phyloP scores from a whole-genome alignment of 768 basidiomycete species.

The Tricholoma sp. region DNA sequence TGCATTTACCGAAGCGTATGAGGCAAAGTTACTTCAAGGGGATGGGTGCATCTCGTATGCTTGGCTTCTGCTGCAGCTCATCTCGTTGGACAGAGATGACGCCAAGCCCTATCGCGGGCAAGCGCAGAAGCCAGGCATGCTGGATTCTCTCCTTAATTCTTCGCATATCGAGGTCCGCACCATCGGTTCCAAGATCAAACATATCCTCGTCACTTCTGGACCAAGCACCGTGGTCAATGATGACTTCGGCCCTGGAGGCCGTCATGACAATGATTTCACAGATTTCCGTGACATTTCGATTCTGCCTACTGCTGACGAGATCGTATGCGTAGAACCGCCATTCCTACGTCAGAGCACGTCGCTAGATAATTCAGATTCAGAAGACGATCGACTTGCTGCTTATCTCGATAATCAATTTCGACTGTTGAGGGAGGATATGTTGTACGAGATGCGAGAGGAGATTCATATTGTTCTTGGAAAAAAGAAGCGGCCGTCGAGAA shows the following conservation, averaged over 20 bases:
- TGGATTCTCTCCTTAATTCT: slow-evolving; percentile 19
- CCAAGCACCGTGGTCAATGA: slow-evolving; percentile 4
- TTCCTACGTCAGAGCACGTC: slow-evolving; percentile 43
- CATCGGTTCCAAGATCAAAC: background rate
- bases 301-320: slow-evolving; percentile 57
- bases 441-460: slow-evolving; percentile 54
- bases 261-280: slow-evolving; percentile 65
- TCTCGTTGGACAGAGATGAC: slow-evolving; percentile 31
- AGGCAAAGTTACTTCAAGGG: slow-evolving; percentile 25
- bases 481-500: slow-evolving; percentile 34
- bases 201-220: background rate
- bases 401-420: slow-evolving; percentile 68
- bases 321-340: slow-evolving; percentile 36
- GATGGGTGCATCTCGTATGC: slow-evolving; percentile 35
- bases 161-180: slow-evolving; percentile 3
- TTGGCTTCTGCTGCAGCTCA: slow-evolving; percentile 45
- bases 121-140: slow-evolving; percentile 26
- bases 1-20: slow-evolving; percentile 26
- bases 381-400: slow-evolving; percentile 32
- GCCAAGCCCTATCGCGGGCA: slow-evolving; percentile 32
- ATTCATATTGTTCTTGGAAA: slow-evolving; percentile 34
- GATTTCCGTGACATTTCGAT: slow-evolving; percentile 61
- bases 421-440: slow-evolving; percentile 58
- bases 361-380: slow-evolving; percentile 38
- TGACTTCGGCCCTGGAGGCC: slow-evolving; percentile 47